phyloP scores from a whole-genome alignment of 176 grass and related monocot genomes.

The Oryza australiensis region DNA sequence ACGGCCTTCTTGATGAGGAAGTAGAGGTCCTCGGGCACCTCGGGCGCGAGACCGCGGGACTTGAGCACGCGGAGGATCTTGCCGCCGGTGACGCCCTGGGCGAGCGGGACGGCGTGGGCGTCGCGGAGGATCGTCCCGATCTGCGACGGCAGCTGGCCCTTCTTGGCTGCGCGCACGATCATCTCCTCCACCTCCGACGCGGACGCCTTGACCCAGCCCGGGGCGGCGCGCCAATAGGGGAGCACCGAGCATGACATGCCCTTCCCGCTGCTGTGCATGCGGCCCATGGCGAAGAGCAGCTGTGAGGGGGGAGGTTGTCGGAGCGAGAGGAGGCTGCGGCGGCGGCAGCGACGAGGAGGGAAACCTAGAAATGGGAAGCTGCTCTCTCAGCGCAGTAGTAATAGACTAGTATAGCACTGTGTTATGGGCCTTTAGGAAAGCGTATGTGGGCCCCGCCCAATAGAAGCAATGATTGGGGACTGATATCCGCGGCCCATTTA shows the following conservation, averaged over 20 bases:
- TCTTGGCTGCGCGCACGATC: constrained; percentile 47
- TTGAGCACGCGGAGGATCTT: constrained; percentile 84
- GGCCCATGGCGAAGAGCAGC: constrained; percentile 59
- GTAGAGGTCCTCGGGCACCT: constrained; percentile 83
- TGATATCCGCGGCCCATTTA: too few species aligned
- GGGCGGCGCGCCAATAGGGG: constrained; percentile 53
- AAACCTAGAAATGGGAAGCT: constrained; percentile 27
- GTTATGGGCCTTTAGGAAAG: too few species aligned
- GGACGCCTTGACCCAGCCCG: constrained; percentile 55
- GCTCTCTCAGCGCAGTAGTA: neutral
- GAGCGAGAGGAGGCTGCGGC: neutral
- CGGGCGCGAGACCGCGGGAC: constrained; percentile 59
- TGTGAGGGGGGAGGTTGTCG: neutral
- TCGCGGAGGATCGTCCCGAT: constrained; percentile 38
- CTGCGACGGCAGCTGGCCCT: constrained; percentile 50
- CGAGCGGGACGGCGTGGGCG: constrained; percentile 37
- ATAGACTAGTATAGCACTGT: neutral
- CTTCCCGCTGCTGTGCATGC: constrained; percentile 82
- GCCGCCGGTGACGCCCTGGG: constrained; percentile 50
- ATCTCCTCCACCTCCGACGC: constrained; percentile 33
- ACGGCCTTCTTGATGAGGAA: constrained; percentile 87
- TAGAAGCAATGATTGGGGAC: neutral
- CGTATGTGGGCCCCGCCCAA: neutral
- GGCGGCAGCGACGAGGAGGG: constrained; percentile 20
- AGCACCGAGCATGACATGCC: constrained; percentile 73